Base-by-base conservation (phyloP, 768 basidiomycete genomes). In the Terana coerulea region DNA sequence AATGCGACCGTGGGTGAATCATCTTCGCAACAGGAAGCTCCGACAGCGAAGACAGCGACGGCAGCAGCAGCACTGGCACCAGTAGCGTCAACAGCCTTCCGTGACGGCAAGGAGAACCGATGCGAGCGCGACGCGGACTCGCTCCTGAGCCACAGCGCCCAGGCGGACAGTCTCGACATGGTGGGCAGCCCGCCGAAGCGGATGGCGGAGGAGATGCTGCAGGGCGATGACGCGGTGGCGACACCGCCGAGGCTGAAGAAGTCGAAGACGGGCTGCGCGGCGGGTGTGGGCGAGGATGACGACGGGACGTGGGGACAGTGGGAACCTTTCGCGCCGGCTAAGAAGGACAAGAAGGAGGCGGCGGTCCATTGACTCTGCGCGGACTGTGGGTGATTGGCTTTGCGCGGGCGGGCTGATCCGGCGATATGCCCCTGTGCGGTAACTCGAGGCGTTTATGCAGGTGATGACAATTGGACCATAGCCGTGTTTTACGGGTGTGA, bases 91-190 rank as follows among this genome's bases (percentile, higher is more conserved):
- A 34, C 12, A 46, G 45, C 30, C 21, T 22, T 24, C 21, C 39
- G 39, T 5, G 34, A 55, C 22, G 54, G 42, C 31, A 55, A 55
- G 43, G 54, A 55, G 37, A 55, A 55, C 44, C n/a, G n/a, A n/a
- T n/a, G n/a, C n/a, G n/a, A n/a, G 22, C 47, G 28, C 21, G 28
- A 5, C 29, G 42, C 35, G 54, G 46, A 11, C n/a, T 29, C 10
- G 34, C 17, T 3, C 15, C 17, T 19, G 39, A 40, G 3, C 21
- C 39, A 5, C 15, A 53, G 46, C 46, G 34, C 33, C n/a, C 42
- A 19, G 10, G 33, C 30, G n/a, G n/a, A n/a, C n/a, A n/a, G n/a
- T n/a, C 29, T 52, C 31, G 3, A 25, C 8, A 15, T 8, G 7
- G 42, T 46, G 3, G 41, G 51, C 12, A 52, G 54, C 37, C 49